Base-by-base conservation (phyloP, 2,329 filamentous ascomycete species). In the Talaromyces rugulosus region DNA sequence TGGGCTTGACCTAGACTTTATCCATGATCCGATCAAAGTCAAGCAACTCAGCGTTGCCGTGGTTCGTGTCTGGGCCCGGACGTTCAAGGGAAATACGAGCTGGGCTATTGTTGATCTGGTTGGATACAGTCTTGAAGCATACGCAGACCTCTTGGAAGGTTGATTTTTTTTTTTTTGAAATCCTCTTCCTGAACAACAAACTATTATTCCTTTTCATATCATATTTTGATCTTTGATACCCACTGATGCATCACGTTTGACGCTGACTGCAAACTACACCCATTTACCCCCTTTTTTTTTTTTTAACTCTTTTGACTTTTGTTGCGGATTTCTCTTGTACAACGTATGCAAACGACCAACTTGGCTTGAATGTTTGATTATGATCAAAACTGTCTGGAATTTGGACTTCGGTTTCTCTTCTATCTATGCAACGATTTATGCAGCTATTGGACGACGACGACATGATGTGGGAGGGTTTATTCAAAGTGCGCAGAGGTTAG, bases 31-130 rank as follows among this genome's bases (percentile, higher is more conserved):
- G 4, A 72, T 71, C 55, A 78, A 79, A 63, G 76, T 78, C 59
- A 75, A 75, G 23, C 75, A 78, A 52, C 71, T 81, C n/a, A 80
- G 78, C 57, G 75, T 81, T 65, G 75, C 78, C n/a, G 79, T 81
- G 59, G 77, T 80, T 14, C 74, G 79, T 11, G 78, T 80, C 16
- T 80, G 78, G 72, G 78, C 78, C 6, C 74, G 76, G 47, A 80
- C 77, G 4, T 80, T 80, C 64, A 79, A 75, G 59, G 78, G 78
- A 3, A 80, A 80, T 62, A 80, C 79, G 8, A 80, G 78, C 65
- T 80, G 77, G 79, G 78, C 79, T 5, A 80, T 81, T 63, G 76
- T 77, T 54, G 79, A 81, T 58, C 68, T 81, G 58, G 77, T 81
- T 47, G 79, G 79, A 12, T 75, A 72, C 8, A 80, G 78, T 60